Conservation (phyloP, 2,329 filamentous ascomycete species). For the Trichocomaceae sp. region DNA sequence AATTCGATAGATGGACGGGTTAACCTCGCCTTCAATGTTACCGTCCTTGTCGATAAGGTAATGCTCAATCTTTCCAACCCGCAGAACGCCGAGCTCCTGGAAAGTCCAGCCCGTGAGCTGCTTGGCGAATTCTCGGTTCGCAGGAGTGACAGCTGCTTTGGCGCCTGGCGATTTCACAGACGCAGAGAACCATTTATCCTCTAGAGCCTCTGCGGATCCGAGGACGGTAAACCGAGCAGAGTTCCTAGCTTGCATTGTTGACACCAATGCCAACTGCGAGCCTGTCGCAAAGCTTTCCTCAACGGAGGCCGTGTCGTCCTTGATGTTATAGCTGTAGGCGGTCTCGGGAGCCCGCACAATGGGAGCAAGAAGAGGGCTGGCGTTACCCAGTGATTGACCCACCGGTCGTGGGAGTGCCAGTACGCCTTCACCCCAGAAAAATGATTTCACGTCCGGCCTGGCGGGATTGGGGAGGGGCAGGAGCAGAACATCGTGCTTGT, state of each 20-base stretch:
- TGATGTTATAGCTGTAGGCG: conserved; percentile 89
- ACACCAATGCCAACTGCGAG: conserved; percentile 75
- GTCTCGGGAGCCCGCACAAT: conserved; percentile 76
- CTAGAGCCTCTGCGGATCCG: conserved; percentile 77
- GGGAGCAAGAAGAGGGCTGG: conserved; percentile 68
- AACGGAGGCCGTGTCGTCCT: conserved; percentile 66
- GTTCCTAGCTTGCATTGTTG: conserved; percentile 83
- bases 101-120: conserved; percentile 92
- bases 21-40: conserved; percentile 45
- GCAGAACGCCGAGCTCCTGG: conserved; percentile 83
- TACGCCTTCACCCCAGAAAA: conserved; percentile 63
- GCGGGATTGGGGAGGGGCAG: conserved; percentile 61
- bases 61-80: conserved; percentile 77
- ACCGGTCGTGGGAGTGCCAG: conserved; percentile 77
- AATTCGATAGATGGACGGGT: conserved; percentile 86
- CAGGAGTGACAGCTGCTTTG: conserved; percentile 56
- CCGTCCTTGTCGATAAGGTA: conserved; percentile 52
- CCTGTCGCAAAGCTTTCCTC: conserved; percentile 84
- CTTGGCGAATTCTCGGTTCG: conserved; percentile 79
- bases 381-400: conserved; percentile 73
- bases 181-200: conserved; percentile 82
- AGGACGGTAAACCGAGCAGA: conserved; percentile 82
- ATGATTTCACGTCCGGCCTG: conserved; percentile 65
- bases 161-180: conserved; percentile 55
- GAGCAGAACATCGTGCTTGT: conserved; percentile 83